A percentile compares a stretch with the other conserved stretches of the same genome.
Conservation (phyloP, 805 yeast species). For the Ogataea pini region DNA sequence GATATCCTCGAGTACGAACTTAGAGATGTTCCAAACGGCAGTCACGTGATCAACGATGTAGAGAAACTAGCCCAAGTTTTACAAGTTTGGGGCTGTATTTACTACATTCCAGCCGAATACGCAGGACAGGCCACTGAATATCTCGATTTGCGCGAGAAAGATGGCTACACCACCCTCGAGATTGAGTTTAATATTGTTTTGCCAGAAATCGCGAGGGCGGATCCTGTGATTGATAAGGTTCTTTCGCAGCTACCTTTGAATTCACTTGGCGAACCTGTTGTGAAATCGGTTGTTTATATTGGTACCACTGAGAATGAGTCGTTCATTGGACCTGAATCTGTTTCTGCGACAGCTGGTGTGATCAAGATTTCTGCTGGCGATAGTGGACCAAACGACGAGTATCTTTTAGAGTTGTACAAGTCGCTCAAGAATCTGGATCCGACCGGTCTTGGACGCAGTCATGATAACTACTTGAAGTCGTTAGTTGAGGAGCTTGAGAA, state of each 20-base stretch:
- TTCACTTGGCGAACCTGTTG: constrained; percentile 40
- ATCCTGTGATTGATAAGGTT: constrained; percentile 23
- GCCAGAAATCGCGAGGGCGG: constrained; percentile 21
- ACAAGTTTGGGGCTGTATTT: constrained; percentile 79
- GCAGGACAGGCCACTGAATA: constrained; percentile 65
- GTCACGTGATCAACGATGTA: constrained; percentile 17
- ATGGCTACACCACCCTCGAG: constrained; percentile 75
- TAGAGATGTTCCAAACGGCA: constrained; percentile 14
- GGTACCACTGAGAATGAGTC: constrained; percentile 82
- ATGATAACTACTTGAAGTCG: constrained; percentile 44
- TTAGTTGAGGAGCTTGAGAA: constrained; percentile 19
- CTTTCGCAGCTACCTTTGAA: constrained; percentile 34
- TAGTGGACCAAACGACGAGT: constrained; percentile 78
- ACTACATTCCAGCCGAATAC: constrained; percentile 67
- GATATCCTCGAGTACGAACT: constrained; percentile 41
- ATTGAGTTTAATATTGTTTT: constrained; percentile 60
- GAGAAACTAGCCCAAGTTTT: constrained; percentile 44
- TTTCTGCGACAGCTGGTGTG: constrained; percentile 57
- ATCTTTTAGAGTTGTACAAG: constrained; percentile 53
- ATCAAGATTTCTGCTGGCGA: constrained; percentile 68
- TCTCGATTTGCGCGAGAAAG: constrained; percentile 82
- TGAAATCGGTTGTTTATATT: constrained; percentile 70
- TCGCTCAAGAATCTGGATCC: constrained; percentile 47
- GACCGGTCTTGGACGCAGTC: constrained; percentile 23
- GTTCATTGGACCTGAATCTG: constrained; percentile 78